Conservation (phyloP, 306 rosid genomes). For the Cajanus cajan region DNA sequence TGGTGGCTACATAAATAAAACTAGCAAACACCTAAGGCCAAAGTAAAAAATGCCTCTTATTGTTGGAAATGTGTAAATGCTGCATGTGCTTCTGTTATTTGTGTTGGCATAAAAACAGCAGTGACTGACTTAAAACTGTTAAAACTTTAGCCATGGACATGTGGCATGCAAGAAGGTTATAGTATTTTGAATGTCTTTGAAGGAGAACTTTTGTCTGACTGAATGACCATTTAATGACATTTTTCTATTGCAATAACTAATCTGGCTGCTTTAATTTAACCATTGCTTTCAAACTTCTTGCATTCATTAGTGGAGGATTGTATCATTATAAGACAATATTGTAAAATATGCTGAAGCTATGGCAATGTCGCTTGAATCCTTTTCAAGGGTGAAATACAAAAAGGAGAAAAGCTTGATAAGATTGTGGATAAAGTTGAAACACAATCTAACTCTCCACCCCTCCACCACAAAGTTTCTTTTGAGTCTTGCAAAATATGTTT, state of each 20-base stretch:
- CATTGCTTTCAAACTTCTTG: neutral
- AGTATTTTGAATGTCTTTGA: constrained; percentile 46
- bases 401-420: neutral
- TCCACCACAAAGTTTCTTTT: neutral
- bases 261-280: neutral
- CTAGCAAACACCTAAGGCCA: constrained; percentile 23
- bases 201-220: constrained; percentile 22
- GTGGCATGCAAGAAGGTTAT: constrained; percentile 36
- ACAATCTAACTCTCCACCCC: neutral
- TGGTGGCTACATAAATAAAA: constrained; percentile 17
- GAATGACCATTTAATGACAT: neutral
- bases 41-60: constrained; percentile 22
- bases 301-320: neutral
- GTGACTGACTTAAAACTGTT: constrained; percentile 41
- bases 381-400: neutral
- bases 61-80: constrained; percentile 43
- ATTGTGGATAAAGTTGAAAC: neutral
- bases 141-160: constrained; percentile 33
- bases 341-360: neutral
- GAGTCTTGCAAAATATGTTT: neutral
- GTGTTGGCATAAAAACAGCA: constrained; percentile 43
- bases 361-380: neutral
- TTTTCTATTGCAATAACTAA: constrained; percentile 2
- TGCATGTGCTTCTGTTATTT: constrained; percentile 41
- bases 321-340: neutral